Evolutionary conservation across 2,329 filamentous ascomycete species (phyloP).

Genomic region (Verticillium longisporum): DNA sequence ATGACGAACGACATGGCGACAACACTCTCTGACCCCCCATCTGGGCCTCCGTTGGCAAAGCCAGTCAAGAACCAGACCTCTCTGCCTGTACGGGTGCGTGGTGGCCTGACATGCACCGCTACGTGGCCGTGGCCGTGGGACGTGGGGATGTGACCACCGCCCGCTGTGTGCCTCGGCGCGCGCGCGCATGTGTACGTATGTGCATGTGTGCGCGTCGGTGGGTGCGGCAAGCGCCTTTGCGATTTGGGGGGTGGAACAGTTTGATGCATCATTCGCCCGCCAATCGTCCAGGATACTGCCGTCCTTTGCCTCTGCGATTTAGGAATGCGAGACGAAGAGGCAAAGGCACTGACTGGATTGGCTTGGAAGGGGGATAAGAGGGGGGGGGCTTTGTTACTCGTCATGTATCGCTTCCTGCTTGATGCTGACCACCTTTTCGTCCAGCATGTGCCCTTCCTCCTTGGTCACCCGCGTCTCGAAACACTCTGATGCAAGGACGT

Average conservation of each 20-base stretch:
- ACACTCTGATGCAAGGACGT: no score
- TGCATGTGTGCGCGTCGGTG: not conserved
- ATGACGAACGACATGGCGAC: not conserved
- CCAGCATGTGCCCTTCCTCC: not conserved
- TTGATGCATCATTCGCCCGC: no score
- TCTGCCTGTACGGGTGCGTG: not conserved
- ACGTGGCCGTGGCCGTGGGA: not conserved
- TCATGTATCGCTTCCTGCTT: not conserved
- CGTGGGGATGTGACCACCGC: not conserved
- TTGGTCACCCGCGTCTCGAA: not conserved
- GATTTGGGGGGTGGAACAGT: not conserved
- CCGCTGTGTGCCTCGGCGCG: not conserved
- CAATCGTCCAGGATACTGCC: no score
- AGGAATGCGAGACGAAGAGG: not conserved
- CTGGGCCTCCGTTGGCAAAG: not conserved
- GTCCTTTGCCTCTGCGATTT: not conserved
- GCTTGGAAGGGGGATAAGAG: no score
- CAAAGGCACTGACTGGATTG: no score
- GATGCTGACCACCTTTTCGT: not conserved
- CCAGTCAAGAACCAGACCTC: no score
- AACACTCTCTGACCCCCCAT: not conserved
- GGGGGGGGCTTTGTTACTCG: not conserved
- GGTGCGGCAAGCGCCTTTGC: not conserved
- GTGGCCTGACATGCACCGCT: not conserved
- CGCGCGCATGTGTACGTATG: not conserved